These are phyloP conservation scores for Eucalyptus viminalis DNA, from an alignment of 345 rosid species.

Conservation along the genomic window DNA sequence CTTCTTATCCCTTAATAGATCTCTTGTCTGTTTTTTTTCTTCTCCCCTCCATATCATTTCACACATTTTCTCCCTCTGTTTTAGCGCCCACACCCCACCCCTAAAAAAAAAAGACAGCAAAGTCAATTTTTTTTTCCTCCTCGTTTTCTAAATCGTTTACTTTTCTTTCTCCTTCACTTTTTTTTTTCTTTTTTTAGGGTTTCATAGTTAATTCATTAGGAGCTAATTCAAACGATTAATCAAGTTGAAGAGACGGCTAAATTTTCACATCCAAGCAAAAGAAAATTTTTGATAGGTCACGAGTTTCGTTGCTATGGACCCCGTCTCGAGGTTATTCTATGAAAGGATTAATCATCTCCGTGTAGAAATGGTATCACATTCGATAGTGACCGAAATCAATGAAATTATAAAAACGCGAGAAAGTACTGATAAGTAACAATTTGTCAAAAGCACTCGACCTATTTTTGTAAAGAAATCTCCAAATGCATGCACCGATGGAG, in stretches of 20 bases:
- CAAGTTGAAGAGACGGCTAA: background rate
- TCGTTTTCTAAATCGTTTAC: background rate
- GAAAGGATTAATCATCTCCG: too few relatives aligned
- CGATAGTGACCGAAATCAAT: background rate
- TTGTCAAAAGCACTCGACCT: background rate
- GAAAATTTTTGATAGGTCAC: accelerated
- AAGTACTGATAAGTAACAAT: background rate
- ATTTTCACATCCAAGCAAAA: background rate
- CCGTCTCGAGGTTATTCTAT: background rate
- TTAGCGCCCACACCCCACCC: background rate
- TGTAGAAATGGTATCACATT: too few relatives aligned
- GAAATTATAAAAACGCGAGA: accelerated
- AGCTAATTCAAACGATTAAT: background rate
- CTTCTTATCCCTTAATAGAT: accelerated
- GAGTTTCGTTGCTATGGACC: background rate
- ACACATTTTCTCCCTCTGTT: background rate
- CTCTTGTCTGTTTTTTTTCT: accelerated
- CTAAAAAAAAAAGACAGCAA: accelerated
- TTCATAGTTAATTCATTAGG: background rate
- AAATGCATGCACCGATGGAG: background rate
- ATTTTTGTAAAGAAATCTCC: background rate
- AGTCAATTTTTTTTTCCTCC: background rate
- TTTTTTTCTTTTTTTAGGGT: too few relatives aligned
- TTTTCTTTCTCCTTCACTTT: background rate
- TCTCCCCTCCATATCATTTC: background rate